Base-by-base conservation (phyloP, 805 yeast genomes). In the Candida morakotiae region DNA sequence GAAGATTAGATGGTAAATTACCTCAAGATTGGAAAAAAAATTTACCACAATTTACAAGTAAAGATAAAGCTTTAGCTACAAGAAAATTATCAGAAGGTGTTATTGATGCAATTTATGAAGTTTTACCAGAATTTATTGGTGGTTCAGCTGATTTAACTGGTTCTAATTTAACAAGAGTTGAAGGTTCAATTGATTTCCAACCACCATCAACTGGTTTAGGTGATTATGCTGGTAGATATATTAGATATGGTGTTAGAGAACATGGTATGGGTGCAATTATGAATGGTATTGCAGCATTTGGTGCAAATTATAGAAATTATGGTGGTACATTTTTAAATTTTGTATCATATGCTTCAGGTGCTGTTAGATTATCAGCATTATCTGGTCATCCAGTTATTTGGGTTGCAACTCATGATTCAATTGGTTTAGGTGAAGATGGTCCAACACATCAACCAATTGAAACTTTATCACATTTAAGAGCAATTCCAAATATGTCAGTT, bases 121-220 rank as follows among this genome's bases (percentile, higher is more conserved):
- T 51, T 31, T 49, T 91, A 37, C 98, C 98, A 39, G 96, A 88
- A 74, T 70, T 91, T 47, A 69, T 91, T 58, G 97, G 97, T 71
- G 98, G 98, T 58, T 89, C 98, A 49, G 98, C 98, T 42, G 98
- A 91, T 70, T 79, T 91, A 71, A 91, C 98, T 41, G 94, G 95
- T 51, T 91, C 98, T 40, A 93, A 91, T 79, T 77, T 87, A 72
- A 89, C 98, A 58, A 81, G 93, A 75, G 79, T 91, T 75, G 62
- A 75, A 54, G 81, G 70, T 46, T 87, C 94, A 44, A 77, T 77
- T 49, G 96, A 89, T 67, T 91, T 89, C 89, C 96, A 93, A 77
- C 86, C 93, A 39, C 86, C 87, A 39, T 57, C 78, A 39, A 68
- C 87, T 42, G 80, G 80, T 33, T 70, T 87, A 50, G 98, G 98